These are phyloP conservation scores for Vicia sativa DNA, from an alignment of 306 rosid species.

Conservation along the genomic window DNA sequence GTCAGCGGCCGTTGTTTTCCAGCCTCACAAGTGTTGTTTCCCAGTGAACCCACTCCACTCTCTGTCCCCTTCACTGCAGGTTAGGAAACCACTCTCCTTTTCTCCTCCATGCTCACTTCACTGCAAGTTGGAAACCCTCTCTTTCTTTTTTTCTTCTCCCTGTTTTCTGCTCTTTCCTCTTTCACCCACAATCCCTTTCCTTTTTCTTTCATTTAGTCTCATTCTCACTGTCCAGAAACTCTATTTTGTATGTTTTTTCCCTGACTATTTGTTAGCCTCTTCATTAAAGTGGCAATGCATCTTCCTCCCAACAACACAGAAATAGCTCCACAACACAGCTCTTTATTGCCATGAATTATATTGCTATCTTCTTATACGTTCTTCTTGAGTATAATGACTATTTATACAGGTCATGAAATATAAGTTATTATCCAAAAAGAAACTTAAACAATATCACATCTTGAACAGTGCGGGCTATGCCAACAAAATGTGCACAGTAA, in stretches of 20 bases:
- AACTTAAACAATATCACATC: neutral
- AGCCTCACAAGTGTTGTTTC: too few relatives aligned
- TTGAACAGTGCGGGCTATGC: neutral
- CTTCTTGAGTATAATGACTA: neutral
- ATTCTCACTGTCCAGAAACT: neutral
- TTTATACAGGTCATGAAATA: neutral
- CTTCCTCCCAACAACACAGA: neutral
- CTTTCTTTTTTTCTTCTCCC: neutral
- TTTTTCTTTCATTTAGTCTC: neutral
- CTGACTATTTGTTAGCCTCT: neutral
- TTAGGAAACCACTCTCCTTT: neutral
- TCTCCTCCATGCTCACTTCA: neutral
- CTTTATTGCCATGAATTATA: neutral
- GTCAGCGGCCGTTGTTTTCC: too few relatives aligned
- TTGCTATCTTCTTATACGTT: neutral
- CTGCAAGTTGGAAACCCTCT: neutral
- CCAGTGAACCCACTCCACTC: neutral
- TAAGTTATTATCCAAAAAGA: neutral
- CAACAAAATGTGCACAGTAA: neutral
- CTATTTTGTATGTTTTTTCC: neutral
- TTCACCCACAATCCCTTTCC: neutral
- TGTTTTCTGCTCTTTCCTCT: neutral
- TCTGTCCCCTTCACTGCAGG: neutral
- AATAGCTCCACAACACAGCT: neutral
- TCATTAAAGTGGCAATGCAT: neutral